These are phyloP conservation scores for Pestalotiopsis sp. DNA, from an alignment of 2,329 filamentous ascomycete species.

Conservation along the genomic window DNA sequence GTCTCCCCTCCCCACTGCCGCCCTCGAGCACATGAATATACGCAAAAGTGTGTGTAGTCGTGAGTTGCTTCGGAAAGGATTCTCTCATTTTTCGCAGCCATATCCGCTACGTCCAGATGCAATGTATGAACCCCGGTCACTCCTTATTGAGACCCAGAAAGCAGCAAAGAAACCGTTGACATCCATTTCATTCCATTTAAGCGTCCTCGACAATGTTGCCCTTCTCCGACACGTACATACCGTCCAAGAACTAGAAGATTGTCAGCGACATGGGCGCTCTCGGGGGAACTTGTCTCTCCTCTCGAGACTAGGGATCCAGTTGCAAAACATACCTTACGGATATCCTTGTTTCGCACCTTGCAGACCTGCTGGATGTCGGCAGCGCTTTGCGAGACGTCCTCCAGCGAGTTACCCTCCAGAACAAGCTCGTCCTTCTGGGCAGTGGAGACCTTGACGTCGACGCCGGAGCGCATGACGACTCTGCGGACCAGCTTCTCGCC, in stretches of 20 bases:
- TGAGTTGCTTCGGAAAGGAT: slow-evolving; percentile 23
- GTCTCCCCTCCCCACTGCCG: background rate
- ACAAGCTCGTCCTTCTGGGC: slow-evolving; percentile 97
- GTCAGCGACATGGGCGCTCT: slow-evolving; percentile 22
- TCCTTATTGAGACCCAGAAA: slow-evolving; percentile 64
- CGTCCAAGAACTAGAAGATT: slow-evolving; percentile 87
- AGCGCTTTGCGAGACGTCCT: slow-evolving; percentile 96
- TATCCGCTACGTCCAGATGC: slow-evolving; percentile 59
- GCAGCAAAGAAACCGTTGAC: slow-evolving; percentile 56
- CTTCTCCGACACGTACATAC: slow-evolving; percentile 99
- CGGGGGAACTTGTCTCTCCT: background rate
- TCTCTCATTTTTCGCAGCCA: slow-evolving; percentile 38
- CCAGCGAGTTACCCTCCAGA: slow-evolving; percentile 90
- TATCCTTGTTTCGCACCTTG: slow-evolving; percentile 99
- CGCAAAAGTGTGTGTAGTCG: slow-evolving; percentile 4
- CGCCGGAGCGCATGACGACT: slow-evolving; percentile 86
- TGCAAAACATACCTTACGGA: slow-evolving; percentile 78
- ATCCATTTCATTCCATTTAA: slow-evolving; percentile 31
- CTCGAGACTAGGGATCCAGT: background rate
- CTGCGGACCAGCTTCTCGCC: slow-evolving; percentile 99
- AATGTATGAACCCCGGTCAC: slow-evolving; percentile 64
- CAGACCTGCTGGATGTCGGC: slow-evolving; percentile 99
- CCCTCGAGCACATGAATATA: background rate
- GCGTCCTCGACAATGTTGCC: slow-evolving; percentile 82
- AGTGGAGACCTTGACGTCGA: slow-evolving; percentile 87